Conservation (phyloP, 176 grass and related monocot species). For the Zizania latifolia region DNA sequence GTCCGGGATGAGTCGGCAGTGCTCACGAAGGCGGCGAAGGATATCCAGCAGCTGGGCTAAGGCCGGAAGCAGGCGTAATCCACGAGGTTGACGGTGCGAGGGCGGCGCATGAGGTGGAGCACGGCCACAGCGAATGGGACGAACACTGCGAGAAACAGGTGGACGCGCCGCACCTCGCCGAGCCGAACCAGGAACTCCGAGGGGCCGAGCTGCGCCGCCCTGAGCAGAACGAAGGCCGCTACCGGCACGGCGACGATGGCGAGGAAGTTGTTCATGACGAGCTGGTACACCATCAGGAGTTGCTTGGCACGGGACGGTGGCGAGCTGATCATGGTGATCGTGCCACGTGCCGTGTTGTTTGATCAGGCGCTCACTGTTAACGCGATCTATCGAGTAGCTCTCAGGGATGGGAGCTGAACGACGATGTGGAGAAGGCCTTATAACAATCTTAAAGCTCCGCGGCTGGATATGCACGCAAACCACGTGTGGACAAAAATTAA, state of each 20-base stretch:
- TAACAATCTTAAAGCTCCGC: too few relatives aligned
- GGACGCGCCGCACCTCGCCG: neutral
- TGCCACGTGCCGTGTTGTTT: too few relatives aligned
- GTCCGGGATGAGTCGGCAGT: neutral
- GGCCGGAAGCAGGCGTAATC: constrained; percentile 4
- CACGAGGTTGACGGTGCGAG: neutral
- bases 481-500: too few relatives aligned
- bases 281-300: neutral
- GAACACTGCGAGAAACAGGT: constrained; percentile 21
- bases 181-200: neutral
- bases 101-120: neutral
- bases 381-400: too few relatives aligned
- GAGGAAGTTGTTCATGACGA: constrained; percentile 13
- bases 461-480: too few relatives aligned
- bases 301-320: too few relatives aligned
- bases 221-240: neutral
- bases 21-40: neutral
- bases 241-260: neutral
- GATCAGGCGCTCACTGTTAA: too few relatives aligned
- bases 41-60: neutral
- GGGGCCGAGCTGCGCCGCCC: neutral
- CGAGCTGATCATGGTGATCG: too few relatives aligned
- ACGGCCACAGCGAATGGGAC: too few relatives aligned
- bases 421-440: too few relatives aligned
- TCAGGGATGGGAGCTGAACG: too few relatives aligned